Evolutionary conservation across 2,329 filamentous ascomycete genomes (phyloP), one percentile per base, ranked within the genome.

Genomic region (Talaromyces sp.): DNA sequence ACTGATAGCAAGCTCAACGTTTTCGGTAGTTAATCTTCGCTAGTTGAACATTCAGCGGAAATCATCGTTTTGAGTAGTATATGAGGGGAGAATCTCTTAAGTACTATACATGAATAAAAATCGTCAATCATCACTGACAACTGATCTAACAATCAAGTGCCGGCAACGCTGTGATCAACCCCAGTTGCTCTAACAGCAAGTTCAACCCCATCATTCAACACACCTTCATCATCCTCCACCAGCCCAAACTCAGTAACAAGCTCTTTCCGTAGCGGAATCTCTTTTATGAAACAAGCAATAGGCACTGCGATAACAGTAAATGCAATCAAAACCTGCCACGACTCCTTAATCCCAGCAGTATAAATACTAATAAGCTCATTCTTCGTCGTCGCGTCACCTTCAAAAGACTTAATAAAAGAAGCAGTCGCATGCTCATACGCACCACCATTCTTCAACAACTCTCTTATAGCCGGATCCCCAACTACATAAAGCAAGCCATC

Each of bases 401-500:
- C 20, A 20, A 40, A 40, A 20, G 37, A 40, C 20, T 40, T 40
- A n/a, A 40, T 40, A 14, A 40, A 40, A 20, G 37, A 20, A 10
- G 37, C 37, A 22, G 37, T 40, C 17, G 37, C 42, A 20, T 45
- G 42, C 16, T 27, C 42, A 33, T 45, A 45, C n/a, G 42, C 42
- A 19, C 42, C 42, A 16, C 42, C 42, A 14, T n/a, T n/a, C 20
- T 24, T 40, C 1, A 58, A 24, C 6, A 68, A 53, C 1, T 46
- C 14, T 11, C 65, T 49, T 6, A 68, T 45, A 20, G 19, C 5
- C 50, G 56, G n/a, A 10, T 40, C 20, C 8, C 17, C 20, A 8
- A 40, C 7, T 40, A 20, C 20, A 20, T 40, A 7, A 40, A 40
- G 37, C 37, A 40, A 19, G 3, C 4, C 5, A 14, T 40, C 37